Base-by-base conservation (phyloP, 140 eudicot species). In the Stevia rebaudiana region DNA sequence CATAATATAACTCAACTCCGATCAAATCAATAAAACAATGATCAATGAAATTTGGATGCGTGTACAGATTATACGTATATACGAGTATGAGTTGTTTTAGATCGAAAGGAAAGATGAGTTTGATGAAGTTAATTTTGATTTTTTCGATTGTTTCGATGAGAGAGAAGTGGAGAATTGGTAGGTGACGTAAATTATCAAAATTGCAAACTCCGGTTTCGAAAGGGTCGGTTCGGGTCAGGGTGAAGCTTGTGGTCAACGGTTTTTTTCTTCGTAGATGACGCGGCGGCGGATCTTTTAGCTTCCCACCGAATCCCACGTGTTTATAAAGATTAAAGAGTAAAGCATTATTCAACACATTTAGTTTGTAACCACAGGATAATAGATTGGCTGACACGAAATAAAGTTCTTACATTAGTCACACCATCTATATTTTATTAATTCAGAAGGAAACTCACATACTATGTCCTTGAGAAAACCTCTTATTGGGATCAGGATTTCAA, bases 1-100 rank as follows among this genome's bases (percentile, higher is more conserved):
- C 96, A 82, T 85, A 60, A 16, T 37, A 15, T 55, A 5, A 58
- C 33, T 74, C 37, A 74, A 74, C 62, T 40, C 60, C 70, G 70
- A 68, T 75, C 75, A 68, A 55, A 73, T 19, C 18, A 46, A 21
- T 17, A 46, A 19, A 23, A 36, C 6, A 48, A 37, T 36, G 33
- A 50, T 50, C 35, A 23, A 61, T 13, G 6, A 36, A 16, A 6
- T 4, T 31, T 54, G 2, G 42, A 18, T 72, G 63, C 58, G 18
- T 30, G 63, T 63, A 13, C 25, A 52, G 55, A 67, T 53, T 71
- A 8, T 61, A 22, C 36, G 5, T 24, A n/a, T 64, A 23, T 62
- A 44, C 61, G 59, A 44, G 73, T 73, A 24, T 56, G 23, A 72
- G 55, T 64, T 71, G 22, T 37, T 3, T 40, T 16, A 18, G 62